Percentiles rank a stretch among this genome's conserved stretches.
Conservation (phyloP, 805 yeast genomes). For the Saccharomycopsis sp. region DNA sequence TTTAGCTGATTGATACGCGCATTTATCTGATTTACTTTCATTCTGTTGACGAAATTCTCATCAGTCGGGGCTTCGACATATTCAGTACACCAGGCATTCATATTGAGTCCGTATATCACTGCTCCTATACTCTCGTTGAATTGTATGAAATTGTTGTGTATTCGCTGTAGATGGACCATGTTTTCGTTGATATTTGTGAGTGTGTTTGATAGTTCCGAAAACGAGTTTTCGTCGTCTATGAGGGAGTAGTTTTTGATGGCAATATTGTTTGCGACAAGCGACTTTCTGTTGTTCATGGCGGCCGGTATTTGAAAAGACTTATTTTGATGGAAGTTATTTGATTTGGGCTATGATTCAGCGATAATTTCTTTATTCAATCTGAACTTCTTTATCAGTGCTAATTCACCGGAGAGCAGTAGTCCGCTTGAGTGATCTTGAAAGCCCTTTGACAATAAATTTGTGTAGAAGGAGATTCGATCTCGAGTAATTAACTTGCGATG, state of each 20-base stretch:
- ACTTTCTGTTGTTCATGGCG: not conserved
- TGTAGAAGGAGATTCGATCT: too few relatives aligned
- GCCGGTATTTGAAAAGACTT: too few relatives aligned
- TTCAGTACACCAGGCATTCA: slow-evolving; percentile 86
- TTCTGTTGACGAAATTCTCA: slow-evolving; percentile 19
- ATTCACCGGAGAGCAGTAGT: too few relatives aligned
- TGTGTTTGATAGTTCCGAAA: slow-evolving; percentile 1
- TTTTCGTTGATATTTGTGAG: slow-evolving; percentile 5
- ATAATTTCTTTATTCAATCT: too few relatives aligned
- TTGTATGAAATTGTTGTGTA: slow-evolving; percentile 54
- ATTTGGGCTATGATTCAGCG: too few relatives aligned
- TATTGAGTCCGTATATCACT: slow-evolving; percentile 69
- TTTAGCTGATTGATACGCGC: slow-evolving; percentile 10
- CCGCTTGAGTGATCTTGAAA: too few relatives aligned
- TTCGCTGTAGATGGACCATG: slow-evolving; percentile 25
- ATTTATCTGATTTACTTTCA: slow-evolving; percentile 13
- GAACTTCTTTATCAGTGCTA: not conserved
- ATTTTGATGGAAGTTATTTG: not conserved
- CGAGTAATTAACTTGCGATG: too few relatives aligned
- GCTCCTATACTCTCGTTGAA: slow-evolving; percentile 78
- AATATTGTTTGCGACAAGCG: not conserved
- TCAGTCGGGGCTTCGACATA: slow-evolving; percentile 32
- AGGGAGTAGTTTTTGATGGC: slow-evolving; percentile 9
- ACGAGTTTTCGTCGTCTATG: slow-evolving; percentile 8
- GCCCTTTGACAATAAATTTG: too few relatives aligned